Evolutionary conservation across 2,329 filamentous ascomycete species (phyloP), one percentile per base, ranked within the genome.

Genomic region (Setomelanomma holmii): DNA sequence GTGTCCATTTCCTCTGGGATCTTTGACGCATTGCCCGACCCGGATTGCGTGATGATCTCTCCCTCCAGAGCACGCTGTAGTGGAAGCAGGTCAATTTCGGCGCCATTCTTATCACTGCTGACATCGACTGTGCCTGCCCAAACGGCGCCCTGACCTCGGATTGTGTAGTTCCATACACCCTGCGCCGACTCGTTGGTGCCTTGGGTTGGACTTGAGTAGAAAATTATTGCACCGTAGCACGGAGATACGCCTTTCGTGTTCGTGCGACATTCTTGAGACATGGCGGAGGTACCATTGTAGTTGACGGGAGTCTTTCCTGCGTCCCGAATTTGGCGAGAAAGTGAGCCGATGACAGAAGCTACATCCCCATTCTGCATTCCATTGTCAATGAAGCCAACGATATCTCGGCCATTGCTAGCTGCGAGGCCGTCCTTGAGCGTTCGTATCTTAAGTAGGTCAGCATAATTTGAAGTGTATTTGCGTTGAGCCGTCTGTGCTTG

Each of bases 11-110:
- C 52, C 2, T 36, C 20, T 24, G 56, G 58, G 4, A 58, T 27
- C 4, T 45, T 40, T 3, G 52, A 43, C 2, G 51, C 45, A 22
- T 46, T 54, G 16, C 38, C 43, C 7, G 53, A 30, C 5, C 12
- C 45, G 4, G 59, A 81, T 19, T 84, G 63, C 8, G 73, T 73
- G 7, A 85, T 83, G 36, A 69, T 61, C 17, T 63, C 66, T 7
- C 14, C 19, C 19, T 67, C 63, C n/a, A 69, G 23, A 20, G 63
- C 64, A 14, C 46, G 61, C 40, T 69, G 64, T 4, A 69, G 47
- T 2, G 63, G 66, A 8, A 67, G 46, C 6, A 60, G 47, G 17
- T 63, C 57, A 7, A 58, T 41, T 36, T 69, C 56, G 4, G 43
- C 34, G 11, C 45, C 45, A 34, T 64, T 63, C 3, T 45, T 44